Conservation (phyloP, 345 rosid genomes). For the Brassica juncea region DNA sequence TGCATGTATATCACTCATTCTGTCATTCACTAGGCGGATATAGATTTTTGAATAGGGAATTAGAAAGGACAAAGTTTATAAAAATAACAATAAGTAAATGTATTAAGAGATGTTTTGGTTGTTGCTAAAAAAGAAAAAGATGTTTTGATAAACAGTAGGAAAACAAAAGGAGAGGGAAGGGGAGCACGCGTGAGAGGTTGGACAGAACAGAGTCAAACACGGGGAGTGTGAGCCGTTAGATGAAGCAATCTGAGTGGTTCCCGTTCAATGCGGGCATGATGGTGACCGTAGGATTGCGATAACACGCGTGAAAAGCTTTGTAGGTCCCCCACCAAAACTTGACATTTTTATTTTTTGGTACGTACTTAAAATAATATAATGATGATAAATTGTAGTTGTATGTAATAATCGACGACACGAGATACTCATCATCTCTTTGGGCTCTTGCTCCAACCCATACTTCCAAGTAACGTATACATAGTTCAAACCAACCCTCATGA, state of each 20-base stretch:
- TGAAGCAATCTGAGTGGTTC: conserved; percentile 35
- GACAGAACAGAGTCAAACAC: conserved; percentile 50
- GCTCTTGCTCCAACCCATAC: conserved; percentile 36
- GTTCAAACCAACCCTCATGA: conserved; percentile 32
- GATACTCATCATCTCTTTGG: conserved; percentile 6
- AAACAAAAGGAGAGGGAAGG: not conserved
- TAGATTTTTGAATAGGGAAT: not conserved
- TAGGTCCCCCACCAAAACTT: conserved; percentile 15
- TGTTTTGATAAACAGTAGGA: not conserved
- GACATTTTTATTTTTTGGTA: not conserved
- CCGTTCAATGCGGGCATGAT: conserved; percentile 40
- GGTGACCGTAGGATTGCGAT: conserved; percentile 36
- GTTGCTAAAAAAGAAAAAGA: not conserved
- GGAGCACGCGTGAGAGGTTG: conserved; percentile 44
- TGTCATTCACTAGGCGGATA: too few species aligned
- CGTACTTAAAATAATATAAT: not conserved
- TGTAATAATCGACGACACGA: conserved; percentile 21
- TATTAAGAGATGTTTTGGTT: not conserved
- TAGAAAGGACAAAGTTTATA: not conserved
- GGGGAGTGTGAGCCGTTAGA: conserved; percentile 44
- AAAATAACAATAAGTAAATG: not conserved
- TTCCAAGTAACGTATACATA: conserved; percentile 16
- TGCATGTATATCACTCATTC: too few species aligned
- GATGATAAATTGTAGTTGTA: not conserved
- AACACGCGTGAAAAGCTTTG: conserved; percentile 45